Conservation (phyloP, 768 basidiomycete genomes). For the Cantharellus cinnabarinus region DNA sequence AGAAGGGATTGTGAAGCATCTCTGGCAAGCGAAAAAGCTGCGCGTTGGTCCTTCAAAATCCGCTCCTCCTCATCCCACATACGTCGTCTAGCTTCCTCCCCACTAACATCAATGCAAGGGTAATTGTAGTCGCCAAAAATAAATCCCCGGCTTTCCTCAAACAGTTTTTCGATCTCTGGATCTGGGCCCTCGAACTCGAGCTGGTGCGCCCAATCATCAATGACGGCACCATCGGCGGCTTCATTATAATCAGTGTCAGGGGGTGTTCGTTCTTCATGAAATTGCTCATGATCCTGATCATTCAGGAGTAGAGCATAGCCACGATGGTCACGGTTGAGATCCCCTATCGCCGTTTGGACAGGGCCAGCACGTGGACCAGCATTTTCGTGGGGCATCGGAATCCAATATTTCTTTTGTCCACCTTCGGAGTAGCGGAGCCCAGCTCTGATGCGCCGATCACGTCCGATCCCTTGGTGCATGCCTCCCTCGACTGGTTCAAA, state of each 20-base stretch:
- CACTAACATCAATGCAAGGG: slow-evolving; percentile 73
- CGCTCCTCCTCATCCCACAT: slow-evolving; percentile 80
- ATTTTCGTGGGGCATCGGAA: slow-evolving; percentile 41
- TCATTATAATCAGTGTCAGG: slow-evolving; percentile 13
- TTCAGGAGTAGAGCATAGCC: slow-evolving; percentile 58
- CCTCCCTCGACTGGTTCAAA: slow-evolving; percentile 92
- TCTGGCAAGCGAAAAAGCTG: slow-evolving; percentile 25
- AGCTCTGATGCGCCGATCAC: slow-evolving; percentile 73
- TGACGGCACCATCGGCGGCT: slow-evolving; percentile 5
- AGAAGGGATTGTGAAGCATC: not conserved
- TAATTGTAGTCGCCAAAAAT: slow-evolving; percentile 86
- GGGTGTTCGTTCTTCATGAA: slow-evolving; percentile 22
- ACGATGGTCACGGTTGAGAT: slow-evolving; percentile 21
- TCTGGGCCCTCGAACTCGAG: slow-evolving; percentile 43
- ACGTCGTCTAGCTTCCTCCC: slow-evolving; percentile 38
- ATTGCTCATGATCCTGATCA: slow-evolving; percentile 37
- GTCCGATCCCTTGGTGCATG: slow-evolving; percentile 74
- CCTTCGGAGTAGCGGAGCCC: slow-evolving; percentile 81
- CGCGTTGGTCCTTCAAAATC: slow-evolving; percentile 52
- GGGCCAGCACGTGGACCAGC: slow-evolving; percentile 13
- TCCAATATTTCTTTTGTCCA: slow-evolving; percentile 91
- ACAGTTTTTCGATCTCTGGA: slow-evolving; percentile 56
- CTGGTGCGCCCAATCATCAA: slow-evolving; percentile 17
- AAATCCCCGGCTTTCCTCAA: slow-evolving; percentile 51
- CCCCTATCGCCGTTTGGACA: slow-evolving; percentile 15